Evolutionary conservation across 306 rosid species (phyloP), one percentile per base, ranked within the genome.

Genomic region (Inga laurina): DNA sequence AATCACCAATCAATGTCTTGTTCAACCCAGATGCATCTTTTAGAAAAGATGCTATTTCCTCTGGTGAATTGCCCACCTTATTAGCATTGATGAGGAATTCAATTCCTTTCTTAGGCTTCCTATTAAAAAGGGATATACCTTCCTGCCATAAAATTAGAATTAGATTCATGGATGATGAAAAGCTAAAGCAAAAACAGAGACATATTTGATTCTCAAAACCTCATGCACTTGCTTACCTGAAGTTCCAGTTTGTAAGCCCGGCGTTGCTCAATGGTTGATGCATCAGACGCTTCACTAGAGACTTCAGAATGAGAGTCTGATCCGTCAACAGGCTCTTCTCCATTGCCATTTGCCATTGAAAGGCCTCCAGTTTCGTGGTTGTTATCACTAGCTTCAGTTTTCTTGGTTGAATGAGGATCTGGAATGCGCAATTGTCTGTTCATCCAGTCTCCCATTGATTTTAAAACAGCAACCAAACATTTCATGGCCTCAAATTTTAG

Each of bases 191-290:
- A 69, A 59, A 83, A 62, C 70, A 51, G 49, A 70, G 81, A 82
- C 57, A 77, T 83, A 56, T 75, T 14, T 56, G 69, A 51, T 52
- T 82, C 81, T 76, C 71, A 79, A 72, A 85, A 77, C 70, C 51
- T 75, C 30, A 10, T 22, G 79, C 72, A 41, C 24, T 75, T 66
- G 52, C 86, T 85, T 88, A 97, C 99, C 94, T 94, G 98, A 87
- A 97, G 98, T 90, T 97, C 98, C 89, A 94, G 92, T 90, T 97
- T 97, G 90, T 97, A 97, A 69, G 99, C 99, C 74, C 98, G 94
- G 21, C 97, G 98, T 79, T 97, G 97, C 87, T 92, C 98, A 71
- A 97, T 94, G 10, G 88, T 91, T 86, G 88, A 89, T 86, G 90
- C 98, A 56, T 92, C 98, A 82, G 98, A 97, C 66, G 91, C 84